A percentile compares a stretch with the other conserved stretches of the same genome.
phyloP scores from a whole-genome alignment of 2,329 filamentous ascomycete genomes.

The Macroventuria anomochaeta region DNA sequence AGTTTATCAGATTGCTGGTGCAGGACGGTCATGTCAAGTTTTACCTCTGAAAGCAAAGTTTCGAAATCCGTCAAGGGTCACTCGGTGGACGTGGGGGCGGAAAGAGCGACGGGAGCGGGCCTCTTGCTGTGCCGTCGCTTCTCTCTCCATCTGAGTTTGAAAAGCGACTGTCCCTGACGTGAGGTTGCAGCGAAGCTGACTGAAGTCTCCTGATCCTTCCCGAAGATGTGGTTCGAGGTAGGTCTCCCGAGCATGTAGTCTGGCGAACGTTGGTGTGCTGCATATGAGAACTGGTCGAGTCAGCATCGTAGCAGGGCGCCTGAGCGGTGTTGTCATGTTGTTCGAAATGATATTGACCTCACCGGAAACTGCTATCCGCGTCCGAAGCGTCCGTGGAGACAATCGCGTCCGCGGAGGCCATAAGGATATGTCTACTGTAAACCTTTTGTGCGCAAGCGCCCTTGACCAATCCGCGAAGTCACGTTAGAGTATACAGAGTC shows the following conservation, averaged over 20 bases:
- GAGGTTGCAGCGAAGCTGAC: neutral
- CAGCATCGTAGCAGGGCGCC: neutral
- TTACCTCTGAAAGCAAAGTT: neutral
- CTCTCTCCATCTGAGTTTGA: neutral
- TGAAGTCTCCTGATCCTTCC: neutral
- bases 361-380: neutral
- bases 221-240: neutral
- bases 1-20: neutral
- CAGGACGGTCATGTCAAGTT: neutral
- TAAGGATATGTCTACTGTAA: neutral
- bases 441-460: neutral
- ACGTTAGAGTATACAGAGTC: neutral
- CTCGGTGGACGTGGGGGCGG: neutral
- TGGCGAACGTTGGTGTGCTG: slow-evolving; percentile 1
- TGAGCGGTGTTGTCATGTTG: neutral
- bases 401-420: neutral
- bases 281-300: neutral
- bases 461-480: too few species aligned
- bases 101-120: neutral
- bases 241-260: neutral
- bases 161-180: neutral
- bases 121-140: slow-evolving; percentile 1
- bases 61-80: neutral
- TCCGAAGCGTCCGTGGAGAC: slow-evolving; percentile 1
- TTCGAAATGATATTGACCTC: neutral